A percentile compares a stretch with the other conserved stretches of the same genome.
Evolutionary conservation across 176 grass and related monocot genomes (phyloP).

Genomic region (Aegilops umbellulata): DNA sequence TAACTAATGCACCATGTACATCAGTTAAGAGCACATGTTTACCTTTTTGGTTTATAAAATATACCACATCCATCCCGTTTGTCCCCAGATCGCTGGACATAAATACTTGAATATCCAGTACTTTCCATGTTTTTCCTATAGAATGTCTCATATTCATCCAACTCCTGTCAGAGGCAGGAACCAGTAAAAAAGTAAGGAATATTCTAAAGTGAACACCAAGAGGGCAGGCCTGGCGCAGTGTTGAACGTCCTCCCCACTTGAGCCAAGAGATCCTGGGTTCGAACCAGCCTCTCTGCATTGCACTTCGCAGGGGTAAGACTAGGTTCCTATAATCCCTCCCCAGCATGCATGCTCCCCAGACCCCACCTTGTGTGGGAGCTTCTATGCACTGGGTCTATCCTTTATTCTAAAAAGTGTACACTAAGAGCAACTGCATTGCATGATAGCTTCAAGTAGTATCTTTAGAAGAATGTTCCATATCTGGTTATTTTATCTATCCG

Average conservation of each 20-base stretch:
- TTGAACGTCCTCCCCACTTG: too few relatives aligned
- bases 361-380: too few relatives aligned
- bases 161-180: constrained; percentile 53
- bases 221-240: not conserved
- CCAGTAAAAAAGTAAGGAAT: constrained; percentile 8
- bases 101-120: constrained; percentile 83
- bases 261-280: too few relatives aligned
- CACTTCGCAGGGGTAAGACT: too few relatives aligned
- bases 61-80: constrained; percentile 96
- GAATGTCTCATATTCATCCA: constrained; percentile 85
- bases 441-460: not conserved
- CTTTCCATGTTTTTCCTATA: constrained; percentile 92
- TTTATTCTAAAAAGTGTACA: too few relatives aligned
- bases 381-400: too few relatives aligned
- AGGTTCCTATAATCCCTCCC: too few relatives aligned
- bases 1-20: not conserved
- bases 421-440: not conserved
- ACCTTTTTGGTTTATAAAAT: constrained; percentile 81
- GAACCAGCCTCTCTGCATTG: too few relatives aligned
- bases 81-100: constrained; percentile 80
- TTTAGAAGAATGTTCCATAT: not conserved
- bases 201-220: not conserved
- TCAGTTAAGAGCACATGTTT: not conserved
- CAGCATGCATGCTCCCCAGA: too few relatives aligned
- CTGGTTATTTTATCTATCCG: constrained; percentile 6